phyloP scores from a whole-genome alignment of 2,329 filamentous ascomycete species.

The Trichoderma asperellum region DNA sequence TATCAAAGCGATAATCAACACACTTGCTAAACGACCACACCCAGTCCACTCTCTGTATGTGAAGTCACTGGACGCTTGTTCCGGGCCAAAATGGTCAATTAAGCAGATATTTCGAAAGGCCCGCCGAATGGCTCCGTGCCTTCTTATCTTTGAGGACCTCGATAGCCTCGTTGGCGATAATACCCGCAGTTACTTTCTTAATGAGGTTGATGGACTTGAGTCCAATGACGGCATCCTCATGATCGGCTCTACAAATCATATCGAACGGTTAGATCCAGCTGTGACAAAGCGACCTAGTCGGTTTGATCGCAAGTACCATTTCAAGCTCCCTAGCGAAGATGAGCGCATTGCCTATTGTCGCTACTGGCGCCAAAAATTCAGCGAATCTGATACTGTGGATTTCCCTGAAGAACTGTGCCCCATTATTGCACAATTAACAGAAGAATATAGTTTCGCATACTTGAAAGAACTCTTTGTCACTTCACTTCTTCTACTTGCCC shows the following conservation, averaged over 20 bases:
- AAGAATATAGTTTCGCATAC: neutral
- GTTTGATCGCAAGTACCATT: neutral
- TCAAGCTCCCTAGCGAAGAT: neutral
- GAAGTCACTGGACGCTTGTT: neutral
- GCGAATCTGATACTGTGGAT: neutral
- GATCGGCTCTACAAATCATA: neutral
- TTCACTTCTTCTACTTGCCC: neutral
- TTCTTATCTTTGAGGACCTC: neutral
- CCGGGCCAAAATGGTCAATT: neutral
- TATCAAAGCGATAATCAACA: neutral
- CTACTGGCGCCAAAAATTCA: neutral
- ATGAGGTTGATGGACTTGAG: neutral
- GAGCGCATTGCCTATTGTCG: neutral
- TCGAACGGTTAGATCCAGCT: neutral
- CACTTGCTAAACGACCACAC: neutral
- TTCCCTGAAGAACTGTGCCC: neutral
- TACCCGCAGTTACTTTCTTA: neutral
- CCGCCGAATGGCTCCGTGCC: neutral
- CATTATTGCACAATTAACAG: neutral
- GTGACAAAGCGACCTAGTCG: neutral
- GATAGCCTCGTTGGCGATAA: neutral
- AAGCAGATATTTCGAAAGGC: neutral
- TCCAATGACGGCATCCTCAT: neutral
- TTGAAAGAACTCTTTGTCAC: neutral
- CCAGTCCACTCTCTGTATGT: neutral